Conservation (phyloP, 768 basidiomycete species). For the Psilocybe cyanescens region DNA sequence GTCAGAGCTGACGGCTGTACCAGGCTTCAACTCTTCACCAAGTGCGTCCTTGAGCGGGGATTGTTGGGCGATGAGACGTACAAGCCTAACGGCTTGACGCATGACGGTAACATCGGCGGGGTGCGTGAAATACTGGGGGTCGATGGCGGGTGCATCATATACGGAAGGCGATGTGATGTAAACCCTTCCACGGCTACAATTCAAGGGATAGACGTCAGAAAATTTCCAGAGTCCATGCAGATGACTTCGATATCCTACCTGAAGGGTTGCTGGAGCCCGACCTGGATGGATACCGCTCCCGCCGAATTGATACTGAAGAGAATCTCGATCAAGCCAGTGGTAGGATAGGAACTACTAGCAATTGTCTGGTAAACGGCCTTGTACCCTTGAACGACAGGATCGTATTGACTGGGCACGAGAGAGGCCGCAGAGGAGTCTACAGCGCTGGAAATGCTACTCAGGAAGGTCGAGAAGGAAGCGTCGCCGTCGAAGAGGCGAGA, state of each 20-base stretch:
- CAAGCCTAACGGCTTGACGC: constrained; percentile 65
- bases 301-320: constrained; percentile 45
- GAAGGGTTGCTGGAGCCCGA: constrained; percentile 67
- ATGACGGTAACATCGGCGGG: constrained; percentile 51
- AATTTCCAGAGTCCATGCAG: background rate
- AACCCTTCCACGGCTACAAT: constrained; percentile 30
- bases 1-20: constrained; percentile 50
- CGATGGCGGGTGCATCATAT: constrained; percentile 64
- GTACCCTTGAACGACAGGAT: constrained; percentile 55
- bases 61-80: constrained; percentile 54
- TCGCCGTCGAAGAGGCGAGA: constrained; percentile 45
- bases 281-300: constrained; percentile 55
- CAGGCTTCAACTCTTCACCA: constrained; percentile 26
- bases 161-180: constrained; percentile 62
- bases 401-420: constrained; percentile 47
- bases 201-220: constrained; percentile 1
- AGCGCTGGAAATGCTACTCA: constrained; percentile 15
- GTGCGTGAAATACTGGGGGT: constrained; percentile 68
- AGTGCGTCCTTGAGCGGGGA: constrained; percentile 52
- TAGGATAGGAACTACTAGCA: constrained; percentile 39
- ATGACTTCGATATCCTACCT: constrained; percentile 33
- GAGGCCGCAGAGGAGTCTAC: constrained; percentile 18
- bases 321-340: constrained; percentile 61
- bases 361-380: constrained; percentile 55
- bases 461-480: constrained; percentile 24